Evolutionary conservation across 2,329 filamentous ascomycete species (phyloP).

Genomic region (Venturia carpophila): DNA sequence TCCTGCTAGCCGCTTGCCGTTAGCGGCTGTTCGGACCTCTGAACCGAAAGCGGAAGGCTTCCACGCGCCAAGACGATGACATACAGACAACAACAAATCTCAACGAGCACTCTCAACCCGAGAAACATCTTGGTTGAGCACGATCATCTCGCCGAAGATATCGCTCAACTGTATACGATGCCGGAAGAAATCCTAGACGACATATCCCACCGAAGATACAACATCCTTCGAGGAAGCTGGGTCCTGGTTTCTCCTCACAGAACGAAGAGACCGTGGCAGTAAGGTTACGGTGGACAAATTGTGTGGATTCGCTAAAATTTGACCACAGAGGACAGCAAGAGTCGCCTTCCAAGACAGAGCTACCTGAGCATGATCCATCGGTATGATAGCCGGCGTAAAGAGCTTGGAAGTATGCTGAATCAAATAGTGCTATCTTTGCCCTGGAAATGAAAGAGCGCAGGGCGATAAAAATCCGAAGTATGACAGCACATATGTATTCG

Average conservation of each 20-base stretch:
- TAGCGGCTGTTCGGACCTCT: background rate
- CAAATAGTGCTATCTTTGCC: conserved; percentile 81
- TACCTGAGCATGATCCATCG: conserved; percentile 69
- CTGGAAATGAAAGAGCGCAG: conserved; percentile 79
- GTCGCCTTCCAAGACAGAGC: conserved; percentile 38
- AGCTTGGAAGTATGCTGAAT: conserved; percentile 14
- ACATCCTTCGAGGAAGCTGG: conserved; percentile 83
- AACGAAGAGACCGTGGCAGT: conserved; percentile 98
- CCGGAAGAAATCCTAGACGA: conserved; percentile 62
- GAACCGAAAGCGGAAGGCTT: background rate
- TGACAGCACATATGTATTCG: conserved; percentile 80
- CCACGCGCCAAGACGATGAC: background rate
- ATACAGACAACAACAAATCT: conserved; percentile 1
- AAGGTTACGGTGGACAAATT: conserved; percentile 27
- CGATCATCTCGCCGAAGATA: background rate
- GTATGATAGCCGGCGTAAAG: conserved; percentile 21
- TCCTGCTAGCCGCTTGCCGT: background rate
- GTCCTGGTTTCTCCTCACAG: conserved; percentile 91
- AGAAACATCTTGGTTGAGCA: background rate
- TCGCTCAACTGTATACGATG: background rate
- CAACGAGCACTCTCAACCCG: background rate
- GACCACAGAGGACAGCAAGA: conserved; percentile 40
- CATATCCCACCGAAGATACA: conserved; percentile 92
- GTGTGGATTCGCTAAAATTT: background rate
- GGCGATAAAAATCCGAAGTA: conserved; percentile 85